Conservation (phyloP, 176 grass and related monocot genomes). For the Raddia guianensis region DNA sequence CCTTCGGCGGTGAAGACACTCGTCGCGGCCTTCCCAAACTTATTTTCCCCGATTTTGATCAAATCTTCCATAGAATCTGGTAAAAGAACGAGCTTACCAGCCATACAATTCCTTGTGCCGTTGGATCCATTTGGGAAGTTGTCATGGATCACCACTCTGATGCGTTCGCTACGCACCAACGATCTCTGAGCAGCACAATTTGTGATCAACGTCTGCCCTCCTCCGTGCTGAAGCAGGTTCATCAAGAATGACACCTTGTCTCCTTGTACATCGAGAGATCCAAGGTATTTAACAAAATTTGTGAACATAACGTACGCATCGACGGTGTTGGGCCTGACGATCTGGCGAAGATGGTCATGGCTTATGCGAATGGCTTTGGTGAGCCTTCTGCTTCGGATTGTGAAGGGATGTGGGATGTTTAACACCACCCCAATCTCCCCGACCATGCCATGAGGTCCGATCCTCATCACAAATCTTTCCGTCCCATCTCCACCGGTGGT, state of each 20-base stretch:
- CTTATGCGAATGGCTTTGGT: slow-evolving; percentile 47
- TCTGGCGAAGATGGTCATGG: slow-evolving; percentile 41
- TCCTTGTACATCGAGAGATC: slow-evolving; percentile 6
- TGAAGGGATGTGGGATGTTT: slow-evolving; percentile 62
- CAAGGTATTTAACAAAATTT: slow-evolving; percentile 37
- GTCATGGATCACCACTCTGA: slow-evolving; percentile 38
- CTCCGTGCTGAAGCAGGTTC: not conserved
- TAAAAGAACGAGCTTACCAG: slow-evolving; percentile 40
- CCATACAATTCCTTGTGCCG: not conserved
- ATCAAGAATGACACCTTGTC: not conserved
- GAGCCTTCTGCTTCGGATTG: slow-evolving; percentile 47
- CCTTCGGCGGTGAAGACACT: slow-evolving; percentile 43
- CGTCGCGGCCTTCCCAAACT: slow-evolving; percentile 37
- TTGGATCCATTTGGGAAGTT: not conserved
- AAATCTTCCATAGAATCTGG: slow-evolving; percentile 37
- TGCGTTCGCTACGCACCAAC: too few species aligned
- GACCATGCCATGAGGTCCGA: slow-evolving; percentile 49
- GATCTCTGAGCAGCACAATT: not conserved
- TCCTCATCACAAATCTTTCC: slow-evolving; percentile 37
- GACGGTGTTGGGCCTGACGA: slow-evolving; percentile 28
- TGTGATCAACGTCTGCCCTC: not conserved
- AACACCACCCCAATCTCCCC: slow-evolving; percentile 62
- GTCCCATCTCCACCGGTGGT: slow-evolving; percentile 8
- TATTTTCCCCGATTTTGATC: slow-evolving; percentile 16
- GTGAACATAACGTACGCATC: slow-evolving; percentile 30